A percentile compares a stretch with the other conserved stretches of the same genome.
phyloP scores from a whole-genome alignment of 306 rosid species.

The Dalbergia oliveri region DNA sequence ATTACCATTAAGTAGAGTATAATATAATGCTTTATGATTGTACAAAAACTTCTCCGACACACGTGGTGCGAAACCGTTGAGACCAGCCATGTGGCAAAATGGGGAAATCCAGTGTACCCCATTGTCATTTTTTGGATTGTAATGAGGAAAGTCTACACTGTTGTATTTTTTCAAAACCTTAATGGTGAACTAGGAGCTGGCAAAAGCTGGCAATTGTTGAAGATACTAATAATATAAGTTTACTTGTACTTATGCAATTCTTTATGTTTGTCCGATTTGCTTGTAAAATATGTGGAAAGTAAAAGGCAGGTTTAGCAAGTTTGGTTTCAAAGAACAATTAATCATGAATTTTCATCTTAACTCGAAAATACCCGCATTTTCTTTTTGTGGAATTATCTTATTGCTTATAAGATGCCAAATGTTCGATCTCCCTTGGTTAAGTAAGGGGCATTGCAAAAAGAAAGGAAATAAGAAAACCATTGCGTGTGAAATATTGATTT shows the following conservation, averaged over 20 bases:
- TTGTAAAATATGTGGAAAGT: slow-evolving; percentile 6
- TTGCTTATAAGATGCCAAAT: not conserved
- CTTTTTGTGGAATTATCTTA: not conserved
- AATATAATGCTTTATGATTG: too few relatives aligned
- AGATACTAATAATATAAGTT: slow-evolving; percentile 19
- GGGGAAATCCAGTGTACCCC: slow-evolving; percentile 5
- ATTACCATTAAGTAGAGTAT: too few relatives aligned
- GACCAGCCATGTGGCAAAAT: slow-evolving; percentile 37
- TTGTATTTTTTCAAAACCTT: not conserved
- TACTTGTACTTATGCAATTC: slow-evolving; percentile 37
- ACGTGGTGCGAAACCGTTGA: not conserved
- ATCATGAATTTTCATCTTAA: slow-evolving; percentile 1
- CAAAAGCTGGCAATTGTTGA: slow-evolving; percentile 53
- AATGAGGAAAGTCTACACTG: slow-evolving; percentile 22
- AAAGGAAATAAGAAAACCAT: not conserved
- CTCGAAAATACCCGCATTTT: not conserved
- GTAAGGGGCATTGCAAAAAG: not conserved
- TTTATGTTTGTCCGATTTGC: slow-evolving; percentile 34
- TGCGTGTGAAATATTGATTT: not conserved
- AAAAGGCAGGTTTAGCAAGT: not conserved
- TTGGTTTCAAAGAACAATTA: not conserved
- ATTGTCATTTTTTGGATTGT: slow-evolving; percentile 19
- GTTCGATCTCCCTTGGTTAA: not conserved
- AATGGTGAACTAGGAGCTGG: slow-evolving; percentile 45
- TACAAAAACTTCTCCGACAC: not conserved